These are phyloP conservation scores for Penicillium nordicum DNA, from an alignment of 2,329 filamentous ascomycete species.

Conservation along the genomic window DNA sequence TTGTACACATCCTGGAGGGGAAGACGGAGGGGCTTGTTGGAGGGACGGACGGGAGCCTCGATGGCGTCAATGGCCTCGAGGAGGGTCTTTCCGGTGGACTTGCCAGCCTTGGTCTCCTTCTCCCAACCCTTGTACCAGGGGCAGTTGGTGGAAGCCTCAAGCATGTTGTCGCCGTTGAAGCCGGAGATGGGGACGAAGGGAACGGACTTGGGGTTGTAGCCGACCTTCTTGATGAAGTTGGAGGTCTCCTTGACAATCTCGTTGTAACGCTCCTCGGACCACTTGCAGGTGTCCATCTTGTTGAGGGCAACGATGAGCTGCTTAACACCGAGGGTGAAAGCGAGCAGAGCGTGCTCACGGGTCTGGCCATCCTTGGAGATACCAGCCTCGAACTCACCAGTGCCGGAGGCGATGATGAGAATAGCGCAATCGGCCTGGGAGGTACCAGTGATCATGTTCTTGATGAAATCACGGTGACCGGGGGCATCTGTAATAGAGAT, in stretches of 20 bases:
- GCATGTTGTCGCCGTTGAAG: conserved; percentile 99
- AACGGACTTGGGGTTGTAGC: conserved; percentile 99
- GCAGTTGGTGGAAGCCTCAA: conserved; percentile 82
- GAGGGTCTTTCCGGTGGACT: conserved; percentile 91
- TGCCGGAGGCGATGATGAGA: conserved; percentile 99
- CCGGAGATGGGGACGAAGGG: conserved; percentile 99
- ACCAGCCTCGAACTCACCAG: conserved; percentile 99
- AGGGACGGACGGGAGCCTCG: conserved; percentile 85
- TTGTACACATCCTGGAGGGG: conserved; percentile 99
- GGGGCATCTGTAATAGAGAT: conserved; percentile 67
- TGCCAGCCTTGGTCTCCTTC: conserved; percentile 91
- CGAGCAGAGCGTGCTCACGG: conserved; percentile 99
- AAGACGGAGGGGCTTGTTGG: conserved; percentile 99
- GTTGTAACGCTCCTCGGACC: conserved; percentile 91
- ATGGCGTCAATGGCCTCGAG: conserved; percentile 98
- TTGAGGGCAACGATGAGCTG: conserved; percentile 99
- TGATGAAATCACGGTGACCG: conserved; percentile 99
- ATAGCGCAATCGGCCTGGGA: conserved; percentile 99
- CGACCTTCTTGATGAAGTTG: conserved; percentile 99
- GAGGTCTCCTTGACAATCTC: conserved; percentile 99
- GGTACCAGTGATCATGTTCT: conserved; percentile 99
- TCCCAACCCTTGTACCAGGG: conserved; percentile 99
- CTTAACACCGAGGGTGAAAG: conserved; percentile 99
- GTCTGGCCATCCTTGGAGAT: conserved; percentile 99
- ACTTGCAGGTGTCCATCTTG: conserved; percentile 99